Conservation (phyloP, 805 yeast species). For the Candida chilensis region DNA sequence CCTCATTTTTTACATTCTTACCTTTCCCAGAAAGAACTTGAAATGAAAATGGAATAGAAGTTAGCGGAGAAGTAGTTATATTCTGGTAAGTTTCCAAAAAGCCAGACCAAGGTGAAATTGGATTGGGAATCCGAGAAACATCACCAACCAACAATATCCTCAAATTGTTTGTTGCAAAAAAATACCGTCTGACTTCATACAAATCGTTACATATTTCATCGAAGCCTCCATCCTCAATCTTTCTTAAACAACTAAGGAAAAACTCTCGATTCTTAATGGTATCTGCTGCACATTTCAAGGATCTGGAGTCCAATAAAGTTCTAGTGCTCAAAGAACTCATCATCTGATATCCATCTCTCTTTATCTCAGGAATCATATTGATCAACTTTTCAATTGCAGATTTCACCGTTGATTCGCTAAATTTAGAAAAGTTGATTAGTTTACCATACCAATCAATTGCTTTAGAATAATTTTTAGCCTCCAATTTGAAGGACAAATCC, state of each 20-base stretch:
- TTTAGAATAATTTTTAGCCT: conserved; percentile 46
- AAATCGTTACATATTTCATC: conserved; percentile 36
- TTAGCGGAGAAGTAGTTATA: no score
- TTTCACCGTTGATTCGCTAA: conserved; percentile 64
- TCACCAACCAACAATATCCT: conserved; percentile 71
- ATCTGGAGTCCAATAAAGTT: conserved; percentile 42
- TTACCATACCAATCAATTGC: conserved; percentile 74
- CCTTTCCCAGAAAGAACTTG: conserved; percentile 52
- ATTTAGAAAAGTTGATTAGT: conserved; percentile 54
- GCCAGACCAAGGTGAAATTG: conserved; percentile 50
- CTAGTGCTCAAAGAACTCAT: conserved; percentile 53
- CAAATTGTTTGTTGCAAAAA: conserved; percentile 51
- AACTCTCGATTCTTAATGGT: conserved; percentile 52
- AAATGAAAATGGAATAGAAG: conserved; percentile 43
- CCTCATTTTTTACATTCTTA: conserved; percentile 35
- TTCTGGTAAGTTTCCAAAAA: conserved; percentile 14
- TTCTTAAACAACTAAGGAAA: conserved; percentile 35
- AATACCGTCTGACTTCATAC: conserved; percentile 36
- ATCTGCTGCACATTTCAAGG: conserved; percentile 61
- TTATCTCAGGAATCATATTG: conserved; percentile 51
- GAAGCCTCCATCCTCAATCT: conserved; percentile 51
- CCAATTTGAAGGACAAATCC: conserved; percentile 52
- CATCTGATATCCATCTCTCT: conserved; percentile 57
- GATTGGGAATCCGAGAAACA: conserved; percentile 35
- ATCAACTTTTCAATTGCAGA: conserved; percentile 55